Base-by-base conservation (phyloP, 768 basidiomycete genomes). In the Lentinula detonsa region DNA sequence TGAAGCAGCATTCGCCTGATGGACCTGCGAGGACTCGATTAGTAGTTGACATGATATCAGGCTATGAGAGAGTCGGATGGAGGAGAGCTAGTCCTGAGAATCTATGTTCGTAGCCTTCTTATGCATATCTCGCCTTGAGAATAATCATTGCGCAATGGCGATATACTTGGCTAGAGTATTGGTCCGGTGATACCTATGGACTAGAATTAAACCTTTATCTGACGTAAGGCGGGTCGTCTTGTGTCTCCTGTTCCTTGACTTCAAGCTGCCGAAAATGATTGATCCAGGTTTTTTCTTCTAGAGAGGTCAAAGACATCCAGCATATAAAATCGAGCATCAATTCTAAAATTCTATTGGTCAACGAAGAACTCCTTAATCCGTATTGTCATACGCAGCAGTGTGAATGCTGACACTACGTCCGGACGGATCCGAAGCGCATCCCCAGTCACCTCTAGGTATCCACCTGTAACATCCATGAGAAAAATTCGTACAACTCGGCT, bases 401-500 rank as follows among this genome's bases (percentile, higher is more conserved):
- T 99, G 97, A 68, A 98, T 98, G 73, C 85, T 88, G 70, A 98
- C 96, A 64, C 92, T 94, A 54, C 97, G 82, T 34, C 97, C 97
- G 64, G 93, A 95, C 34, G 97, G 97, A 72, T 99, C 97, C 34
- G 92, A 76, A 2, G 91, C 80, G 70, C 96, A 97, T 60, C 96
- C 96, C 96, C 96, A 99, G 73, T 98, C 96, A 60, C 87, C 90
- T 67, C 93, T 87, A 52, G 95, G 95, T 72, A 95, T 89, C 95
- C 93, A 95, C 64, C 90, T 90, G 50, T 16, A 18, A 56, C 3
- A 3, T 28, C 43, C 6, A 34, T 43, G 46, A 61, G 37, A 63
- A 53, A 56, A n/a, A 60, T 11, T n/a, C 53, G 35, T 48, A 59
- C 18, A 54, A n/a, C 42, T 18, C 37, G n/a, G 11, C 15, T 10